Base-by-base conservation (phyloP, 2,329 filamentous ascomycete genomes). In the Calonectria honghensis region DNA sequence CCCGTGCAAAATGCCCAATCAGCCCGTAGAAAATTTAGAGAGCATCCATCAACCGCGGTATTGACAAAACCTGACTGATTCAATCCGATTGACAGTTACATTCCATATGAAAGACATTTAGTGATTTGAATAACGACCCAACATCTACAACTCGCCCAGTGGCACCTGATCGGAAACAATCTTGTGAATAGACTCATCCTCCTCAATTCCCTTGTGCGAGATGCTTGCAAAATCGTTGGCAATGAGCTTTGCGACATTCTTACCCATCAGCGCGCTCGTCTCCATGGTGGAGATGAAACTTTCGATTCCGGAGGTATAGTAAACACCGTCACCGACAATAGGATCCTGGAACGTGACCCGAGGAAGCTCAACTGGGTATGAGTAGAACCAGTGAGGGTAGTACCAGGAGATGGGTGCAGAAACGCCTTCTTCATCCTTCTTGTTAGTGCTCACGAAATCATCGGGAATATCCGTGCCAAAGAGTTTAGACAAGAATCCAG, bases 271-370 rank as follows among this genome's bases (percentile, higher is more conserved):
- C 1, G 95, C 94, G 83, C 93, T 98, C 9, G 97, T 98, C 88
- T 99, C 97, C 97, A 99, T 98, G 0, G 96, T 98, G 13, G 94
- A 97, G 79, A 98, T 97, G 83, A 99, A 98, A 79, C 94, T 94
- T 86, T 98, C 96, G 54, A 98, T 97, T 3, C 91, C 92, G 14
- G 91, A 92, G 0, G 92, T 94, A 82, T 94, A 94, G 84, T 92
- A 97, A 18, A 96, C 81, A 0, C 91, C 91, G 9, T 90, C 85
- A 6, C 91, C 92, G 4, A 98, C 83, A 76, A 93, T 87, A 4
- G 93, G 91, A 75, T 97, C 94, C 79, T 98, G 95, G 83, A 98
- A 99, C 0, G 94, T 96, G 0, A 96, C 92, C 0, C 96, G 91
- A 0, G 96, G 96, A n/a, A 93, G 91, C 79, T 95, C 91, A 76